Conservation (phyloP, 768 basidiomycete species). For the Amylocystis lapponica region DNA sequence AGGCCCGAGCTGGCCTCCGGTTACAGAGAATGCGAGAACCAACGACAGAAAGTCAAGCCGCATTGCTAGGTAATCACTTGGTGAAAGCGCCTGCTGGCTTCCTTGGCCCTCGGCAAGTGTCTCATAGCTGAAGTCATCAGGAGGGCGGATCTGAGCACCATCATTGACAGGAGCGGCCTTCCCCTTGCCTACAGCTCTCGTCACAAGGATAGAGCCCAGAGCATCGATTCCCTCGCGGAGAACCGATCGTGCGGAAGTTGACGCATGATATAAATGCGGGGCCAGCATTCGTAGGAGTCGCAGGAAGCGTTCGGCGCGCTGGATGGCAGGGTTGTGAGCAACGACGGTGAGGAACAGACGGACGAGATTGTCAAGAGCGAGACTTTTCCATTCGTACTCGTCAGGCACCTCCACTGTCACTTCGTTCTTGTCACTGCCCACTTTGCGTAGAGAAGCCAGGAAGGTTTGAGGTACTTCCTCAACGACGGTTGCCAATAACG, state of each 20-base stretch:
- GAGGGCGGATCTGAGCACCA: constrained; percentile 19
- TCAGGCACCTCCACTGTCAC: constrained; percentile 38
- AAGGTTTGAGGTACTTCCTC: constrained; percentile 73
- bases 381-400: constrained; percentile 50
- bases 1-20: constrained; percentile 43
- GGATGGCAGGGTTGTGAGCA: constrained; percentile 62
- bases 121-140: constrained; percentile 21
- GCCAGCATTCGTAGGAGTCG: constrained; percentile 51
- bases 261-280: constrained; percentile 52
- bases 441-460: constrained; percentile 43
- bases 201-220: constrained; percentile 47
- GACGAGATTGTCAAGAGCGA: constrained; percentile 61
- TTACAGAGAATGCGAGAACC: constrained; percentile 41
- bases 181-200: constrained; percentile 37
- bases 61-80: constrained; percentile 54
- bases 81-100: constrained; percentile 33
- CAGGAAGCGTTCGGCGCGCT: constrained; percentile 67
- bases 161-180: constrained; percentile 34
- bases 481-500: constrained; percentile 59
- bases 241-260: constrained; percentile 45
- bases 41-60: constrained; percentile 59
- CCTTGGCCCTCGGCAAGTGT: constrained; percentile 8
- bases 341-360: constrained; percentile 75
- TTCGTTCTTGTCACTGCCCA: constrained; percentile 31
- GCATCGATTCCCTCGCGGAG: constrained; percentile 68